A percentile compares a stretch with the other conserved stretches of the same genome.
Conservation (phyloP, 345 rosid species). For the Bruguiera sexangula region DNA sequence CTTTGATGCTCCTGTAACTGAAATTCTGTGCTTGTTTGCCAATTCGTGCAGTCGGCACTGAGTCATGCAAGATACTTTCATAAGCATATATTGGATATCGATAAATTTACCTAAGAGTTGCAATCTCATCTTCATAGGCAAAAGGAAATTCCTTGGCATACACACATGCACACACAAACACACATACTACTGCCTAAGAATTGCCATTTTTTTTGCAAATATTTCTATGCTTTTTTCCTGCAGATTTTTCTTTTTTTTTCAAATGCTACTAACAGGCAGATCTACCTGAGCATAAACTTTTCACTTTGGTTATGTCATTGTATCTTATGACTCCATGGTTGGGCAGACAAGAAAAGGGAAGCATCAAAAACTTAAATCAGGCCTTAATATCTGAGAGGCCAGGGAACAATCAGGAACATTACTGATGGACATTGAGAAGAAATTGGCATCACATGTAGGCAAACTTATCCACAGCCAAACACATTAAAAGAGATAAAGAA, state of each 20-base stretch:
- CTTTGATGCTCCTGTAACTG: constrained; percentile 97
- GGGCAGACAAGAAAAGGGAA: neutral
- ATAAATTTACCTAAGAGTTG: neutral
- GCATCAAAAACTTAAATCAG: neutral
- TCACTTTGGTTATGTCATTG: neutral
- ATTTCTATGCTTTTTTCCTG: too few species aligned
- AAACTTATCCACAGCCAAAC: neutral
- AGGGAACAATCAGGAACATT: neutral
- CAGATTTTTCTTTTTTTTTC: too few species aligned
- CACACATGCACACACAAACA: neutral
- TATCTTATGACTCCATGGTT: neutral
- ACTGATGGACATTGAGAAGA: neutral
- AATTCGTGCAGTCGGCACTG: constrained; percentile 97
- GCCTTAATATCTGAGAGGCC: neutral
- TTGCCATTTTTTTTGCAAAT: too few species aligned
- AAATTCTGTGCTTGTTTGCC: constrained; percentile 96
- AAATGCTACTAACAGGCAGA: too few species aligned
- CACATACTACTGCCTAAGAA: neutral
- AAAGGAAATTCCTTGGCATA: neutral
- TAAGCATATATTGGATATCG: constrained; percentile 20
- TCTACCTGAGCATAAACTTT: too few species aligned
- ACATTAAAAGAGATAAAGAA: too few species aligned
- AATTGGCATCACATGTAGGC: neutral
- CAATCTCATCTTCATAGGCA: neutral
- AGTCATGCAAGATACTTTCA: constrained; percentile 11